phyloP scores from a whole-genome alignment of 805 yeast species.

The Myxozyma neglecta region DNA sequence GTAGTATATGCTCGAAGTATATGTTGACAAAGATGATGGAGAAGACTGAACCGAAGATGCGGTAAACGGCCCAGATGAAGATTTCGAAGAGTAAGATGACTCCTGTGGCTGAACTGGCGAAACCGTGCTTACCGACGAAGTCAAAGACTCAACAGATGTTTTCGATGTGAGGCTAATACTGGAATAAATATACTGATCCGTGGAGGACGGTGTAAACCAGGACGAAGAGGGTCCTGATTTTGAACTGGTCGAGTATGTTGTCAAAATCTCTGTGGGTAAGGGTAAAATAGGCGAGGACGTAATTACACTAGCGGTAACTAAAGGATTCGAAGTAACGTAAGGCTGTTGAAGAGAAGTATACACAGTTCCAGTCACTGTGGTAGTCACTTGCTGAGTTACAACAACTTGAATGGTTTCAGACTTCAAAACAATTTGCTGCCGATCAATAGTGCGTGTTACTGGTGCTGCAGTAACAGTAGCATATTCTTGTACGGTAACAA shows the following conservation, averaged over 20 bases:
- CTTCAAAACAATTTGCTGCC: not conserved
- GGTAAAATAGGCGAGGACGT: not conserved
- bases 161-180: not conserved
- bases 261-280: conserved; percentile 2
- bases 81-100: not conserved
- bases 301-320: conserved; percentile 2
- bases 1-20: too few relatives aligned
- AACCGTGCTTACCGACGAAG: not conserved
- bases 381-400: not conserved
- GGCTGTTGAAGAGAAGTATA: conserved; percentile 9
- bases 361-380: conserved; percentile 15
- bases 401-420: conserved; percentile 16
- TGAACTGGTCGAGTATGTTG: conserved; percentile 1
- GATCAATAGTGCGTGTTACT: conserved; percentile 1
- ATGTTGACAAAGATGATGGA: not conserved
- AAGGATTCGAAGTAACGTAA: conserved; percentile 9
- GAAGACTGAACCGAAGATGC: not conserved
- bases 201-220: not conserved
- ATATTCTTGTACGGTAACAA: not conserved
- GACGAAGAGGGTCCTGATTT: not conserved
- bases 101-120: not conserved
- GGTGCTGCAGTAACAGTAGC: conserved; percentile 4
- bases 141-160: not conserved
- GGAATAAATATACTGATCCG: not conserved
- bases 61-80: not conserved